These are phyloP conservation scores for Limonomyces culmigenus DNA, from an alignment of 1,284 basidiomycete genomes.

Conservation along the genomic window DNA sequence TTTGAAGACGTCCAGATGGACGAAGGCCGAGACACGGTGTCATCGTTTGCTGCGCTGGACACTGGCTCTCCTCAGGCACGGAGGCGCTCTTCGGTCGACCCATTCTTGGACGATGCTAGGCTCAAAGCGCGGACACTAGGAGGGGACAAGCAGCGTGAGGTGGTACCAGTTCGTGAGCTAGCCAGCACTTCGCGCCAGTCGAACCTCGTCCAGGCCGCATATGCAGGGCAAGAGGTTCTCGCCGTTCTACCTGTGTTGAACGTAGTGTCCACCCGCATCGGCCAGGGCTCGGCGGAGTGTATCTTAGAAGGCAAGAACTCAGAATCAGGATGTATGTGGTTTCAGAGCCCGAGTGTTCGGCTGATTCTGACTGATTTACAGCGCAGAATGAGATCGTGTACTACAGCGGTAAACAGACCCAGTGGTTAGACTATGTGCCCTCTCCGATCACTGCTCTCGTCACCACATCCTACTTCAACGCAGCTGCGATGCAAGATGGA, in stretches of 20 bases:
- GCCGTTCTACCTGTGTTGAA: constrained; percentile 46
- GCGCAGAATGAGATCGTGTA: constrained; percentile 55
- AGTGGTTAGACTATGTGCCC: constrained; percentile 82
- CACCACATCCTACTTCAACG: constrained; percentile 52
- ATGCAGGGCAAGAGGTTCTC: no score
- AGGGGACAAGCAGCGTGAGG: constrained; percentile 41
- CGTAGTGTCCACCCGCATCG: constrained; percentile 24
- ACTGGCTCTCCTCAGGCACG: no score
- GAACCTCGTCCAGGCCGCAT: no score
- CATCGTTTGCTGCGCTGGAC: no score
- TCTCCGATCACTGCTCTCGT: constrained; percentile 50
- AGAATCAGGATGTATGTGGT: constrained; percentile 33
- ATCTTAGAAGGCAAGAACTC: constrained; percentile 70
- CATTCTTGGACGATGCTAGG: no score
- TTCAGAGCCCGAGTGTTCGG: background rate
- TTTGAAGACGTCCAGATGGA: no score
- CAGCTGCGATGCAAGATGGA: constrained; percentile 64
- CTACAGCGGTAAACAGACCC: constrained; percentile 43
- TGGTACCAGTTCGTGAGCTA: constrained; percentile 36
- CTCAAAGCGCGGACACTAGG: constrained; percentile 56
- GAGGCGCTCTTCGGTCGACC: no score
- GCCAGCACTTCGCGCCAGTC: no score
- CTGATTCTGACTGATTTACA: constrained; percentile 11
- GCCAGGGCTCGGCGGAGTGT: constrained; percentile 35
- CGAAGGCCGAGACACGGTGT: no score